Conservation (phyloP, 2,329 filamentous ascomycete species). For the Botryosphaeria dothidea region DNA sequence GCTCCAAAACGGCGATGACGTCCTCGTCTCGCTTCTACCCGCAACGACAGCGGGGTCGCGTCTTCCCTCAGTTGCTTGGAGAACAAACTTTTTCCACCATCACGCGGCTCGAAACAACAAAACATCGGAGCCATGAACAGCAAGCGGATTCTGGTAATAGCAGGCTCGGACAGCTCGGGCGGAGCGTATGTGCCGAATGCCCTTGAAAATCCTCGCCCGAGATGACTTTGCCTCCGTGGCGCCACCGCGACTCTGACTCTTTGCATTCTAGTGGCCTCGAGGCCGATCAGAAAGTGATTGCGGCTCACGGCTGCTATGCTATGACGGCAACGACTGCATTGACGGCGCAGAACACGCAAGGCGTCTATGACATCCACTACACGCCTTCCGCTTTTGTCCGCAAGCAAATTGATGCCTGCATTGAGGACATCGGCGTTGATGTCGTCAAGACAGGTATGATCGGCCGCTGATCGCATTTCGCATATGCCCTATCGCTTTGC, state of each 20-base stretch:
- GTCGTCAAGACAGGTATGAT: conserved; percentile 82
- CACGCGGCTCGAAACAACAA: conserved; percentile 8
- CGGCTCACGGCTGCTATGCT: conserved; percentile 89
- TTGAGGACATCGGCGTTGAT: conserved; percentile 83
- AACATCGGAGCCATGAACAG: conserved; percentile 26
- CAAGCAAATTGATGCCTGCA: conserved; percentile 81
- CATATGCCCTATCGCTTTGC: background rate
- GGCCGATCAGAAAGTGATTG: conserved; percentile 92
- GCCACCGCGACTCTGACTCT: conserved; percentile 2
- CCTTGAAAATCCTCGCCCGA: background rate
- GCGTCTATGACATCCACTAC: conserved; percentile 78
- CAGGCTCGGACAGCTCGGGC: conserved; percentile 87
- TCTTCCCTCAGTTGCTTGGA: background rate
- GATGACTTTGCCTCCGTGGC: background rate
- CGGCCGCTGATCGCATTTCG: background rate
- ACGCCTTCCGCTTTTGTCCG: conserved; percentile 76
- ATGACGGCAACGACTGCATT: conserved; percentile 95
- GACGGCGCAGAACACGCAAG: conserved; percentile 92
- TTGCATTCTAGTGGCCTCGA: conserved; percentile 72
- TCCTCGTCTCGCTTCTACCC: conserved; percentile 10
- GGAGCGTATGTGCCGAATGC: conserved; percentile 66
- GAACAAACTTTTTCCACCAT: conserved; percentile 2
- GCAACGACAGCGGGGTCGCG: conserved; percentile 5
- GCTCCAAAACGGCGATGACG: background rate
- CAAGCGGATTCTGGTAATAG: conserved; percentile 73